phyloP scores from a whole-genome alignment of 257 asterid species.

The Petunia axillaris region DNA sequence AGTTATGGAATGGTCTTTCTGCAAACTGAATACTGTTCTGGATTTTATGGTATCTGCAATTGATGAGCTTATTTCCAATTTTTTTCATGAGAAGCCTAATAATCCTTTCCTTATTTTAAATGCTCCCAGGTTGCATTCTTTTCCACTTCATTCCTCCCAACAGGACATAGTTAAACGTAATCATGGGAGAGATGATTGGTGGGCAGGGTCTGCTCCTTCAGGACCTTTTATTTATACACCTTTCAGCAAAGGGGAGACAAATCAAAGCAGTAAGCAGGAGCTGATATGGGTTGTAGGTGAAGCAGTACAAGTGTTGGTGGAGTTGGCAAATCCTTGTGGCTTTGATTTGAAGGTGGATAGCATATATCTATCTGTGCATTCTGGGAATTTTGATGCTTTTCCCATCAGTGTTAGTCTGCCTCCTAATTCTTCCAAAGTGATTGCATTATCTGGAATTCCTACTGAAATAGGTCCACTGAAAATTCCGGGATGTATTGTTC shows the following conservation, averaged over 20 bases:
- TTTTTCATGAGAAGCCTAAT: slow-evolving; percentile 23
- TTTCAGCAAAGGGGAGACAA: slow-evolving; percentile 93
- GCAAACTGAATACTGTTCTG: background rate
- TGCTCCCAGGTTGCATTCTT: slow-evolving; percentile 81
- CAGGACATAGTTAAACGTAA: slow-evolving; percentile 89
- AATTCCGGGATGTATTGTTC: slow-evolving; percentile 93
- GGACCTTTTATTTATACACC: slow-evolving; percentile 99
- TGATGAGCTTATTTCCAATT: background rate
- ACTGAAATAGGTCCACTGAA: slow-evolving; percentile 79
- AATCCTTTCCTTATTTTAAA: slow-evolving; percentile 29
- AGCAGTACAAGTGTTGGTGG: slow-evolving; percentile 93
- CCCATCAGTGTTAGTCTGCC: slow-evolving; percentile 86
- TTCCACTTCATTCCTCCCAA: slow-evolving; percentile 90
- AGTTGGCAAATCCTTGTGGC: slow-evolving; percentile 99
- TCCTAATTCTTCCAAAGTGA: slow-evolving; percentile 89
- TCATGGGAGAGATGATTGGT: slow-evolving; percentile 90
- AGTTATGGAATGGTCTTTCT: slow-evolving; percentile 9
- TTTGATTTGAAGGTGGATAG: slow-evolving; percentile 93
- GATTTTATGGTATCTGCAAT: slow-evolving; percentile 19
- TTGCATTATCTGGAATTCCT: slow-evolving; percentile 92
- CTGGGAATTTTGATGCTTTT: slow-evolving; percentile 89
- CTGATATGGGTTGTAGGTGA: slow-evolving; percentile 93
- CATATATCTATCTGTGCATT: slow-evolving; percentile 86
- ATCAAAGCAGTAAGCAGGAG: slow-evolving; percentile 75
- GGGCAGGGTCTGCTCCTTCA: slow-evolving; percentile 97